Evolutionary conservation across 306 rosid species (phyloP).

Genomic region (Clitoria ternatea): DNA sequence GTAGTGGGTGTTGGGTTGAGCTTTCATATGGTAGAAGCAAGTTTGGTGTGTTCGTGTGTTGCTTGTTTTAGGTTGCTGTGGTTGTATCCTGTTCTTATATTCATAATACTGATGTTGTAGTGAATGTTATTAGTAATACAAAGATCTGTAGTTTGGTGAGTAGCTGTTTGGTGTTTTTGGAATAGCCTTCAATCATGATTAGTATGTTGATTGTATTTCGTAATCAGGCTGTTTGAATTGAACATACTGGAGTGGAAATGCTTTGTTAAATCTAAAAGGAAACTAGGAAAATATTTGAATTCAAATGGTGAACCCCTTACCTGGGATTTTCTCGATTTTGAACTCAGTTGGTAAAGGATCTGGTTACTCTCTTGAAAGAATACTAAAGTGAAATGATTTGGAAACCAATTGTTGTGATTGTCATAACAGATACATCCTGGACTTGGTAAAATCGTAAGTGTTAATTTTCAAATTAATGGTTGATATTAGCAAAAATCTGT

Average conservation of each 20-base stretch:
- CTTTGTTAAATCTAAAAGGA: not conserved
- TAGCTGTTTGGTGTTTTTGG: not conserved
- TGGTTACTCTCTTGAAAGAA: too few relatives aligned
- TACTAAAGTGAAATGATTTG: too few relatives aligned
- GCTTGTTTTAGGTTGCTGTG: not conserved
- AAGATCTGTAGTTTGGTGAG: too few relatives aligned
- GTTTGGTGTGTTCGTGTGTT: slow-evolving; percentile 1
- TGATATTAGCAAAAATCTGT: not conserved
- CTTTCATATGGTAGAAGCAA: slow-evolving; percentile 5
- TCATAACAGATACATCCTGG: too few relatives aligned
- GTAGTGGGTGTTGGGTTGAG: slow-evolving; percentile 4
- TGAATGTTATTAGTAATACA: slow-evolving; percentile 12
- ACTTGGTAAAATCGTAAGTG: too few relatives aligned
- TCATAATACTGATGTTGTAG: not conserved
- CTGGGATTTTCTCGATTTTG: not conserved
- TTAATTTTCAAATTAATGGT: too few relatives aligned
- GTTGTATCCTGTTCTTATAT: not conserved
- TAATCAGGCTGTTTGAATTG: not conserved
- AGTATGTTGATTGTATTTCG: not conserved
- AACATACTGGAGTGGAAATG: not conserved
- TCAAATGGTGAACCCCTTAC: not conserved
- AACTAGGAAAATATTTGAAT: not conserved
- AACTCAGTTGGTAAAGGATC: too few relatives aligned
- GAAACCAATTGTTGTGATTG: too few relatives aligned
- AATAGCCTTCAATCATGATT: not conserved